Evolutionary conservation across 2,329 filamentous ascomycete genomes (phyloP).

Genomic region (Calonectria leucothoes): DNA sequence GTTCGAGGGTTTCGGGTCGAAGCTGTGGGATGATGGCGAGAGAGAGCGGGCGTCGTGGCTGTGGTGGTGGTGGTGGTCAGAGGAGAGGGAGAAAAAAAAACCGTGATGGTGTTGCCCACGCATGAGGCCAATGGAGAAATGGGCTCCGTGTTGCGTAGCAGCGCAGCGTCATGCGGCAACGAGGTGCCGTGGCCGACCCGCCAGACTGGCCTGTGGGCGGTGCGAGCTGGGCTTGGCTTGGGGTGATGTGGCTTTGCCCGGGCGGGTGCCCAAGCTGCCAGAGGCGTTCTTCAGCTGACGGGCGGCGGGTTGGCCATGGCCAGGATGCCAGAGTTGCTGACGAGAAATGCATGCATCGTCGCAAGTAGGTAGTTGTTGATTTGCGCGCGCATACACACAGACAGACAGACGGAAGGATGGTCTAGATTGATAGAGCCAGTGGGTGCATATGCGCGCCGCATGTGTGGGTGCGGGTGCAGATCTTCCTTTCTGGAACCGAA

Average conservation of each 20-base stretch:
- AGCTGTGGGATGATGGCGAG: background rate
- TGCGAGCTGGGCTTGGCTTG: background rate
- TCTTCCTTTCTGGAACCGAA: slow-evolving; percentile 6
- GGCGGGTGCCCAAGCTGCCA: background rate
- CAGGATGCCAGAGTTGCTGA: background rate
- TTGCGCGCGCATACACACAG: background rate
- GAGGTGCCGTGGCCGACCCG: background rate
- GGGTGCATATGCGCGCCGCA: background rate
- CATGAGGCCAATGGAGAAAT: slow-evolving; percentile 10
- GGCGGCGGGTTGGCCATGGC: background rate
- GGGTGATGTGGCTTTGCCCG: slow-evolving; percentile 10
- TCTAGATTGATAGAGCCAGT: background rate
- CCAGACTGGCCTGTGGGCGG: background rate
- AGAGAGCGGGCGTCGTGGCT: background rate
- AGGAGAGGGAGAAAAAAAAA: background rate
- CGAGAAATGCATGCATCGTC: background rate
- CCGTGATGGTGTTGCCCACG: background rate
- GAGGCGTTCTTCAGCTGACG: slow-evolving; percentile 10
- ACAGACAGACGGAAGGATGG: no score
- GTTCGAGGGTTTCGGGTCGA: background rate
- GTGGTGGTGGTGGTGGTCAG: background rate
- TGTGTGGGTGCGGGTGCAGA: background rate
- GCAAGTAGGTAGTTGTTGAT: background rate
- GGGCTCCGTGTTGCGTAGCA: background rate
- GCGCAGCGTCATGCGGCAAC: background rate